Base-by-base conservation (phyloP, 2,329 filamentous ascomycete species). In the Xylaria sp. region DNA sequence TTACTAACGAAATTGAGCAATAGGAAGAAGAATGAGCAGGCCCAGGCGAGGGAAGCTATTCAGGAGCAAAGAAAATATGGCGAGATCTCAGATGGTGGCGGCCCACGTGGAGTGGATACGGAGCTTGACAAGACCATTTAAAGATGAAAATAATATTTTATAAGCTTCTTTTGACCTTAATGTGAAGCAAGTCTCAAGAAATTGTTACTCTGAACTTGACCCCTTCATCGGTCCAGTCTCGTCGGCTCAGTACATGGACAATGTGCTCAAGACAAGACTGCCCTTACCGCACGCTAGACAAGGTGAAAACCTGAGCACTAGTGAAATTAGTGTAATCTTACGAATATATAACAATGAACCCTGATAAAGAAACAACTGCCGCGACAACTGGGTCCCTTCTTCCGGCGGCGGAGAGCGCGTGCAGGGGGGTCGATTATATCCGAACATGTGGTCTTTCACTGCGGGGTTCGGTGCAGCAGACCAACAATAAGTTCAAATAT, bases 1-100 rank as follows among this genome's bases (percentile, higher is more conserved):
- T 25, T 44, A 48, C 68, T 74, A 39, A 73, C 20, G 6, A 13
- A 5, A 4, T 20, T 9, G 31, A 31, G 15, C 3, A 0, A 52
- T 28, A 79, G 78, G 10, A 79, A 79, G 60, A 79, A 79, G 57
- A 61, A 60, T 3, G 76, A 78, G 57, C 76, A 77, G 54, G 72
- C 72, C 7, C 41, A 61, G 18, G 72, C 70, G 51, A 72, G 76
- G 37, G 70, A 75, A 28, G 73, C 69, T 0, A 68, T 79, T 31
- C 76, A 78, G 67, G 73, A 76, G 61, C 71, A 71, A 1, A 74
- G 77, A 65, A 69, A 67, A 23, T 71, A 73, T 9, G 77, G 77
- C 3, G 66, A 56, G n/a, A 55, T 75, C 4, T 69, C 72, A 8
- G 75, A 76, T 50, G 73, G 63, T 51, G 73, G 63, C 13, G 72